phyloP scores from a whole-genome alignment of 2,329 filamentous ascomycete genomes.

The Metarhizium humberi region DNA sequence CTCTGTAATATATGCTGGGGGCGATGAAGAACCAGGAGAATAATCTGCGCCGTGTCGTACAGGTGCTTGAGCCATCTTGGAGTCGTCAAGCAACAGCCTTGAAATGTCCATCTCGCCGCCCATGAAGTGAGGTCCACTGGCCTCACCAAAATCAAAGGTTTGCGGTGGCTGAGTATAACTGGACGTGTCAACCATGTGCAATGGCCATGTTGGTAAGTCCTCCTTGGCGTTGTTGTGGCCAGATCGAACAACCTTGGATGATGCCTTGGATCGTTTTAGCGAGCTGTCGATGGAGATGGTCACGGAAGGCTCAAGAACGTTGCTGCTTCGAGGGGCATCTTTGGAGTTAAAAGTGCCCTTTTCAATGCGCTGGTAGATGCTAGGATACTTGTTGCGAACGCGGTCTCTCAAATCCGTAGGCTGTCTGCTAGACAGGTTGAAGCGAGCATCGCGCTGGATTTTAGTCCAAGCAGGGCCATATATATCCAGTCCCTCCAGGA shows the following conservation, averaged over 20 bases:
- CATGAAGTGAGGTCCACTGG: constrained; percentile 27
- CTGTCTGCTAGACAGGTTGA: constrained; percentile 47
- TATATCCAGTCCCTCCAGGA: constrained; percentile 47
- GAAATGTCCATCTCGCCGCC: constrained; percentile 54
- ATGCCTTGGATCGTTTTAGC: constrained; percentile 28
- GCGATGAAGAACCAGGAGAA: constrained; percentile 14
- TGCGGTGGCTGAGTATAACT: constrained; percentile 16
- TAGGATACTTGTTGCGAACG: constrained; percentile 54
- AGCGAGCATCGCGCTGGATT: constrained; percentile 51
- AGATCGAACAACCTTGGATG: constrained; percentile 29
- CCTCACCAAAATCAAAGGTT: constrained; percentile 36
- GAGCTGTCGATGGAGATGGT: constrained; percentile 39
- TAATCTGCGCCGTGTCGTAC: constrained; percentile 18
- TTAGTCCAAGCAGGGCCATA: constrained; percentile 58
- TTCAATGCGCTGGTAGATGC: constrained; percentile 46
- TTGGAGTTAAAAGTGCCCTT: constrained; percentile 41
- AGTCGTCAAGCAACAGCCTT: constrained; percentile 48
- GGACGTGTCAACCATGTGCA: constrained; percentile 22
- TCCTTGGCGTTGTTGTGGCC: constrained; percentile 35
- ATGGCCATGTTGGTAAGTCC: constrained; percentile 35
- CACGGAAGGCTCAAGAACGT: constrained; percentile 41
- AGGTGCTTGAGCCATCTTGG: constrained; percentile 18
- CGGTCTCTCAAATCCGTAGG: constrained; percentile 56
- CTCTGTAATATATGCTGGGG: constrained; percentile 10
- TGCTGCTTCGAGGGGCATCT: constrained; percentile 29